Conservation (phyloP, 805 yeast species). For the Yamadazyma phyllophila region DNA sequence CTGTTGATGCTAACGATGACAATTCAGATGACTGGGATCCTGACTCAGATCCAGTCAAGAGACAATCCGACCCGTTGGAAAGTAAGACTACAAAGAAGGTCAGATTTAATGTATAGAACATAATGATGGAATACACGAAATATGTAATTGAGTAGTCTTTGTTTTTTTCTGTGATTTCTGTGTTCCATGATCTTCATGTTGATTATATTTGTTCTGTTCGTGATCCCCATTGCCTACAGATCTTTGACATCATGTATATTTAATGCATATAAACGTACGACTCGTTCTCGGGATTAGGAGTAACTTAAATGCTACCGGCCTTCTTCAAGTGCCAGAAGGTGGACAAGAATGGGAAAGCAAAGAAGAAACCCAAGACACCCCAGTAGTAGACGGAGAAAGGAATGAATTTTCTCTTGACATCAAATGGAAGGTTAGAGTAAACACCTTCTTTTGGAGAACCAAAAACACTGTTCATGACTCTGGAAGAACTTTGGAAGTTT, state of each 20-base stretch:
- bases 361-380: conserved; percentile 60
- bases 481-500: conserved; percentile 48
- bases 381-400: conserved; percentile 84
- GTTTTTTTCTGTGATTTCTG: no score
- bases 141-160: no score
- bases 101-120: conserved; percentile 21
- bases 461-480: conserved; percentile 30
- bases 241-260: conserved; percentile 2
- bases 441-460: conserved; percentile 57
- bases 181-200: no score
- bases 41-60: not conserved
- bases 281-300: not conserved
- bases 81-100: conserved; percentile 26
- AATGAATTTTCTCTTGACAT: conserved; percentile 81
- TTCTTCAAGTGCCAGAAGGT: conserved; percentile 82
- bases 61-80: conserved; percentile 1
- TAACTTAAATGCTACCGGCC: conserved; percentile 50
- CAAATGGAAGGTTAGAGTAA: conserved; percentile 91
- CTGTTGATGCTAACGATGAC: not conserved
- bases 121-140: no score
- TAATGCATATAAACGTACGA: conserved; percentile 6
- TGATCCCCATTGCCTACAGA: no score
- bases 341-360: conserved; percentile 69
- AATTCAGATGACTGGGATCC: not conserved
- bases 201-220: no score